Percentiles rank a stretch among this genome's conserved stretches.
Evolutionary conservation across 1,139 yeast species (phyloP).

Genomic region (Taiozyma onychis): DNA sequence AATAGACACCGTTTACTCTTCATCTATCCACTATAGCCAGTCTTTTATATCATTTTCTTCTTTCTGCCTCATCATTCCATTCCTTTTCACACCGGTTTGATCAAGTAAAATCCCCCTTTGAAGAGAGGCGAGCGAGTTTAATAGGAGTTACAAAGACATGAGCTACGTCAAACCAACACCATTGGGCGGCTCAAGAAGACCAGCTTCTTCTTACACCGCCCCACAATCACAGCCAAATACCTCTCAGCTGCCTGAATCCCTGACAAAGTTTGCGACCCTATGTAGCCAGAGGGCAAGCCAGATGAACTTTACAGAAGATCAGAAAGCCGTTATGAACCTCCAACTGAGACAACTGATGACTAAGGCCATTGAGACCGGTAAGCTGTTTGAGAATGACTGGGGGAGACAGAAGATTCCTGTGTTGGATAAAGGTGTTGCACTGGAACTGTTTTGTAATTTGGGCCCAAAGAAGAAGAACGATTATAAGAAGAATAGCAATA

Average conservation of each 20-base stretch:
- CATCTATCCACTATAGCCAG: no score
- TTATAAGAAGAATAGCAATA: slow-evolving; percentile 10
- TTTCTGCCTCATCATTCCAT: background rate
- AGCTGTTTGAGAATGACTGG: slow-evolving; percentile 59
- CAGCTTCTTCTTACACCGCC: background rate
- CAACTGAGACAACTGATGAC: slow-evolving; percentile 45
- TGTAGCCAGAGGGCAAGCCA: slow-evolving; percentile 36
- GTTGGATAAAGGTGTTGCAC: slow-evolving; percentile 23
- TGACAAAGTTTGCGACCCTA: slow-evolving; percentile 41
- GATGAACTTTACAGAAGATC: slow-evolving; percentile 24
- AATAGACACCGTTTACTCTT: background rate
- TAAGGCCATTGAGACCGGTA: slow-evolving; percentile 40
- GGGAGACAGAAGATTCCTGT: slow-evolving; percentile 47
- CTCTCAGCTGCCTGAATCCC: slow-evolving; percentile 9
- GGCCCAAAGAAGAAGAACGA: slow-evolving; percentile 9
- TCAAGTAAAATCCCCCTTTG: background rate
- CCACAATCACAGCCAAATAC: background rate
- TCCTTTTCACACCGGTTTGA: background rate
- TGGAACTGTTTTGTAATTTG: slow-evolving; percentile 20
- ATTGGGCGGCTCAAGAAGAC: slow-evolving; percentile 3
- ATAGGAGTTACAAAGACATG: slow-evolving; percentile 3
- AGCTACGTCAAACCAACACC: slow-evolving; percentile 14
- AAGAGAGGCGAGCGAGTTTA: background rate
- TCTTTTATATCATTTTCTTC: background rate
- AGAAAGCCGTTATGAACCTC: slow-evolving; percentile 33